Evolutionary conservation across 768 basidiomycete species (phyloP), one percentile per base, ranked within the genome.

Genomic region (Hydnum rufescens): DNA sequence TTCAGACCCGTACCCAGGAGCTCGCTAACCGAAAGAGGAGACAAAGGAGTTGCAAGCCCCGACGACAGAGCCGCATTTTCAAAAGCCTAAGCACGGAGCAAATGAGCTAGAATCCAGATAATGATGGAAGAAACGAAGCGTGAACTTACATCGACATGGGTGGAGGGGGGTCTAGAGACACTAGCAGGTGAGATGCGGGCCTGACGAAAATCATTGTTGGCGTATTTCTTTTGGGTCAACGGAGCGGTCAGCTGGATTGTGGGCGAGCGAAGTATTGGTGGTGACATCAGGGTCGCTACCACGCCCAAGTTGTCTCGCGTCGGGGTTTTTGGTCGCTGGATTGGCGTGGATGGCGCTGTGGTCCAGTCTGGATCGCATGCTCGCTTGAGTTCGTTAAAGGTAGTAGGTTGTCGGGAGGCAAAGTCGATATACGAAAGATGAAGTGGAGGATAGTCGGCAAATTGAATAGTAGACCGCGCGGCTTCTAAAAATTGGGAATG

Each of bases 101-200:
- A n/a, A n/a, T 25, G 13, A 47, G 44, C 44, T 6, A 8, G 8
- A 47, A 8, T 47, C 8, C 16, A 8, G 44, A 47, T 8, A 47
- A 47, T 47, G 8, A 47, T n/a, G n/a, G n/a, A 26, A 47, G 23
- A 47, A 47, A 8, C 44, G 44, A 13, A 6, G 28, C 16, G 32
- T 50, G 26, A 25, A 23, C 76, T 63, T 65, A 78, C 76, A 61
- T 78, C 76, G 51, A 78, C 85, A 65, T 89, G 86, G 69, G 77
- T 79, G 64, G 86, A 88, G 5, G 86, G 86, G 43, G 88, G 68
- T 59, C 86, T 71, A 65, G 85, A 88, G 52, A 84, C 88, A 60
- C 88, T 89, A 62, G 84, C 74, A 59, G 82, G 73, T 39, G 69
- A 66, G 63, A 79, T 77, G 48, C 85, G 69, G 57, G 85, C 67